phyloP scores from a whole-genome alignment of 2,329 filamentous ascomycete genomes.

The Epichloe bromicola region DNA sequence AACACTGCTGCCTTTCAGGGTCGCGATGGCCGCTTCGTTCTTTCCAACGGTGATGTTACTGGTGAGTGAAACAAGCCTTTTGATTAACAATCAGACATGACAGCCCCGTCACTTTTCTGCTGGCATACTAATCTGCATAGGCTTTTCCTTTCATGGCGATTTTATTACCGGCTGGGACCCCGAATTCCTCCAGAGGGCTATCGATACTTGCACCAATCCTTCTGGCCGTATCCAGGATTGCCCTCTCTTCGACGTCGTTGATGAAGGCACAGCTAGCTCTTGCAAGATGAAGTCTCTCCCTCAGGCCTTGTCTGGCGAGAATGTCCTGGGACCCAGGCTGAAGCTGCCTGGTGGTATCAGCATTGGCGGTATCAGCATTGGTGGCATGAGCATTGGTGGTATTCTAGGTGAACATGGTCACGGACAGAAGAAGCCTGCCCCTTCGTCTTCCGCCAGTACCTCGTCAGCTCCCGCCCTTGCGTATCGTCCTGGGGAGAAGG shows the following conservation, averaged over 20 bases:
- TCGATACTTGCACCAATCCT: constrained; percentile 59
- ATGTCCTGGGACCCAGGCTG: constrained; percentile 40
- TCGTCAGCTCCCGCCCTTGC: constrained; percentile 15
- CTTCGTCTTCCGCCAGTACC: constrained; percentile 1
- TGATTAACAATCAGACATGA: neutral
- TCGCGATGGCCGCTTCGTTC: constrained; percentile 54
- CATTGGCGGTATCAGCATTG: constrained; percentile 26
- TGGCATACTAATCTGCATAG: constrained; percentile 23
- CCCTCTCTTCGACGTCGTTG: constrained; percentile 58
- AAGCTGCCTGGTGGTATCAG: constrained; percentile 53
- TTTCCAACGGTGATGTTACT: constrained; percentile 66
- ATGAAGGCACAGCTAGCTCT: constrained; percentile 38
- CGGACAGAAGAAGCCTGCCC: neutral
- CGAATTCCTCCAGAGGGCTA: constrained; percentile 55
- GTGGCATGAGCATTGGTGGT: constrained; percentile 11
- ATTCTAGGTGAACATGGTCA: neutral
- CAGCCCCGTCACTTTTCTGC: neutral
- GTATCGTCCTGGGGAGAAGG: constrained; percentile 23
- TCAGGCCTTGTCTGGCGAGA: constrained; percentile 39
- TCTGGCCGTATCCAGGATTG: constrained; percentile 64
- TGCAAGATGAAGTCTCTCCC: constrained; percentile 53
- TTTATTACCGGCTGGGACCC: constrained; percentile 70
- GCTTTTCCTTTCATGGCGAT: constrained; percentile 66
- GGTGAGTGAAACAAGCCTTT: constrained; percentile 31
- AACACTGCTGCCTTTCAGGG: constrained; percentile 52